Evolutionary conservation across 495 filamentous ascomycete species (phyloP), one percentile per base, ranked within the genome.

Genomic region (Lophiostoma macrostomum): DNA sequence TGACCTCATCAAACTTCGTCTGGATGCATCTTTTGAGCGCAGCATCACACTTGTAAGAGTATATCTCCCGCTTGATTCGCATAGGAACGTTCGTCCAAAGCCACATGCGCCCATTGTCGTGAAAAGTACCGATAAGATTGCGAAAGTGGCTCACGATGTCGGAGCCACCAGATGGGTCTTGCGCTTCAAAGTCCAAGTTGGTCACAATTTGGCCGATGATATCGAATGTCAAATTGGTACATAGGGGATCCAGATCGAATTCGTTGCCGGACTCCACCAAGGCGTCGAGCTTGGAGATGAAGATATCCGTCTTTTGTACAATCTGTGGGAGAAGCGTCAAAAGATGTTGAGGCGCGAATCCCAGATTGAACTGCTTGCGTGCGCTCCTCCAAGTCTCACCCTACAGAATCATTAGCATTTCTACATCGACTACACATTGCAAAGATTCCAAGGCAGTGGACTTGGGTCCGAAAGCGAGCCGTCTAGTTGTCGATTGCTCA

Each of bases 281-380:
- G 13, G 14, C 22, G 35, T 60, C 57, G 1, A 64, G 49, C 23
- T 44, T 53, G 29, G 37, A 20, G 7, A 61, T 39, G 32, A 64
- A 64, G n/a, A 25, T 31, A 5, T 39, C 24, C 20, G 61, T 61
- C 40, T 64, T 61, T 2, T 56, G 19, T 1, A 60, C 13, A 20
- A 64, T 64, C n/a, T 25, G 35, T 2, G 61, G 53, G 11, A 64
- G 41, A 13, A 64, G 57, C 5, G 51, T 56, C 13, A 64, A 22
- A 10, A 64, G 36, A 34, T 64, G 57, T 11, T 50, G 44, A 11
- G 61, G 61, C 8, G 61, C 61, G 30, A 64, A 64, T 0, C 61
- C 61, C n/a, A 35, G 32, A 24, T 64, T 64, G 57, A 56, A 64
- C 14, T 29, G 42, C 27, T 58, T 60, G 16, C 61, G 61, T 1